A percentile compares a stretch with the other conserved stretches of the same genome.
Conservation (phyloP, 495 filamentous ascomycete species). For the Daldinia caldariorum region DNA sequence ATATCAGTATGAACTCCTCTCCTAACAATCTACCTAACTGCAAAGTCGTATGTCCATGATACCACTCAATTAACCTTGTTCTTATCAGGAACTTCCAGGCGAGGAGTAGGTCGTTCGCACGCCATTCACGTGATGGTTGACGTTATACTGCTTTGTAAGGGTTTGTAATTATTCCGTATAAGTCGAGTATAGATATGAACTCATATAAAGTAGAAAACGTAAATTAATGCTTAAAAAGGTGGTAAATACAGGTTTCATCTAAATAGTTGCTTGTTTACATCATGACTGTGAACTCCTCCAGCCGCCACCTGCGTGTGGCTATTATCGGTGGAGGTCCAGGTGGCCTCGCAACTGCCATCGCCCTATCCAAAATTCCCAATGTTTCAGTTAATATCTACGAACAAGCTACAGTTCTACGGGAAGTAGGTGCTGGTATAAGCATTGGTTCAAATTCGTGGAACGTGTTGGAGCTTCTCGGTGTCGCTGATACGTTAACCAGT, state of each 20-base stretch:
- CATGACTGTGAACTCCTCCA: conserved; percentile 35
- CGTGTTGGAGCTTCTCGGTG: conserved; percentile 58
- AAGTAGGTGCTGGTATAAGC: conserved; percentile 62
- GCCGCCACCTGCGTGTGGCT: conserved; percentile 43
- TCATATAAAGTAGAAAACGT: not conserved
- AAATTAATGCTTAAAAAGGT: not conserved
- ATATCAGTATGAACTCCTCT: not conserved
- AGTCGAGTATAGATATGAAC: not conserved
- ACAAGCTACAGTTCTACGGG: conserved; percentile 56
- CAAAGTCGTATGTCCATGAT: conserved; percentile 30
- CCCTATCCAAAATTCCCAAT: conserved; percentile 57
- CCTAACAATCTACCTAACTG: not conserved
- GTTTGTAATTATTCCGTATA: conserved; percentile 30
- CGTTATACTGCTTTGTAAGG: conserved; percentile 42
- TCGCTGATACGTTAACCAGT: conserved; percentile 51
- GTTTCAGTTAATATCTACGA: conserved; percentile 60
- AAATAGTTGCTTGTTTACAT: not conserved
- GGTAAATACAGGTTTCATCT: not conserved
- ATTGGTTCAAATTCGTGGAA: conserved; percentile 57
- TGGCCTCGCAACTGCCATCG: conserved; percentile 61
- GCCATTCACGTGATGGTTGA: conserved; percentile 46
- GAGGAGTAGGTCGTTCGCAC: conserved; percentile 30
- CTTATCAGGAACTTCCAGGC: conserved; percentile 23
- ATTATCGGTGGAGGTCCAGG: conserved; percentile 61
- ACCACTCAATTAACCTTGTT: conserved; percentile 10